phyloP scores from a whole-genome alignment of 2,329 filamentous ascomycete genomes.

The Scorias spongiosa region DNA sequence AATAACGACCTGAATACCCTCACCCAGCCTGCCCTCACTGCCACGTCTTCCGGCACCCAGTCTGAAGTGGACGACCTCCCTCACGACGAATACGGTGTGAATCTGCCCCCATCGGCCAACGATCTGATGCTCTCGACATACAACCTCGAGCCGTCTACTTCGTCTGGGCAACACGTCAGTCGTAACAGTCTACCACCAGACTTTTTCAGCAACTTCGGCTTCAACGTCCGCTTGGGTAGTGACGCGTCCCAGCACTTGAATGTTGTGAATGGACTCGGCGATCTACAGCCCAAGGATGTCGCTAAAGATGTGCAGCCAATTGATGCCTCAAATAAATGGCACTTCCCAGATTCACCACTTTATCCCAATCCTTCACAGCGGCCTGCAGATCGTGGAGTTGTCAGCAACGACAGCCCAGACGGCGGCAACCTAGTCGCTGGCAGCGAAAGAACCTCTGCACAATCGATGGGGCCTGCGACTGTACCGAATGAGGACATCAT shows the following conservation, averaged over 20 bases:
- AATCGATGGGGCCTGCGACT: conserved; percentile 11
- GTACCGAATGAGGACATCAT: conserved; percentile 16
- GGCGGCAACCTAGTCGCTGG: neutral
- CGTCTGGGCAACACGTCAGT: conserved; percentile 9
- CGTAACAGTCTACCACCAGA: conserved; percentile 17
- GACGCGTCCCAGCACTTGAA: neutral
- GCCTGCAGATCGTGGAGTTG: neutral
- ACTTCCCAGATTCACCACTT: neutral
- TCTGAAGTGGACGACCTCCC: conserved; percentile 23
- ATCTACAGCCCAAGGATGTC: neutral
- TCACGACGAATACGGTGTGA: conserved; percentile 18
- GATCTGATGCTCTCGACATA: conserved; percentile 8
- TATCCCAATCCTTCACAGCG: neutral
- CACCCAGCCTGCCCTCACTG: conserved; percentile 22
- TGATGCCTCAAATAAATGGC: neutral
- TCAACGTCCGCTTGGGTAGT: conserved; percentile 4
- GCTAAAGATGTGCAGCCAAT: neutral
- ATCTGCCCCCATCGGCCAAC: conserved; percentile 19
- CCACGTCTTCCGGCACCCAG: conserved; percentile 23
- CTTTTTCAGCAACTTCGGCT: conserved; percentile 16
- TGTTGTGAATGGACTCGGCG: conserved; percentile 1
- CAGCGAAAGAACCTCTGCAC: conserved; percentile 12
- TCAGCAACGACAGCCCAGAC: neutral
- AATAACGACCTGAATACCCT: conserved; percentile 8
- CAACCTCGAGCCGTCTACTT: conserved; percentile 3